Evolutionary conservation across 306 rosid genomes (phyloP), one percentile per base, ranked within the genome.

Genomic region (Alnus glutinosa): DNA sequence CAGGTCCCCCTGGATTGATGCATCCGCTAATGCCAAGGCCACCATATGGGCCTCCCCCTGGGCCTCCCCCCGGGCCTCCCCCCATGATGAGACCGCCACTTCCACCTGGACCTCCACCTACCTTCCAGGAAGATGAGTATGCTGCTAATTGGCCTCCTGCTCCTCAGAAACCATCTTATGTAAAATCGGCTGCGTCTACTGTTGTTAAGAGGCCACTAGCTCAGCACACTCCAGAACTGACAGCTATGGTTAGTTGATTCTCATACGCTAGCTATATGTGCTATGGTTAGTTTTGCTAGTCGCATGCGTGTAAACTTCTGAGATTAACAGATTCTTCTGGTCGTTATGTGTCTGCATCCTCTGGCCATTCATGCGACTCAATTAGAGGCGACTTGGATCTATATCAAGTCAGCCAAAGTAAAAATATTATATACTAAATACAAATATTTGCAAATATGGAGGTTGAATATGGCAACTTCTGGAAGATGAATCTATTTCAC

Each of bases 211-310:
- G 96, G 77, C 99, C 99, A 61, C 85, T 96, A 54, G 99, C 99
- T 77, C 99, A 96, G 91, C 99, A 96, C 89, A 96, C 97, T 78
- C 99, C 99, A 55, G 99, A 96, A 81, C 99, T 96, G 73, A 96
- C 98, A 51, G 79, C 99, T 64, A 96, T 96, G 99, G 99, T 96
- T 48, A 88, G 93, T 79, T 75, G 79, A 76, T 71, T 85, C 66
- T 78, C 75, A 57, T 75, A 44, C 36, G 2, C 28, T 74, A 11
- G 57, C 19, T 37, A 37, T 39, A 23, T 57, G 18, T 64, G 6
- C 50, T 10, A 49, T 49, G 52, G 11, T 49, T 49, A 49, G 11
- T 9, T 49, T 49, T 49, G 3, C 52, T 48, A 49, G 52, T 12
- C 3, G 14, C 52, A 9, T 49, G 52, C 14, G 2, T 49, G 12